These are phyloP conservation scores for Aspergillus amoenus DNA, from an alignment of 2,329 filamentous ascomycete genomes.

Conservation along the genomic window DNA sequence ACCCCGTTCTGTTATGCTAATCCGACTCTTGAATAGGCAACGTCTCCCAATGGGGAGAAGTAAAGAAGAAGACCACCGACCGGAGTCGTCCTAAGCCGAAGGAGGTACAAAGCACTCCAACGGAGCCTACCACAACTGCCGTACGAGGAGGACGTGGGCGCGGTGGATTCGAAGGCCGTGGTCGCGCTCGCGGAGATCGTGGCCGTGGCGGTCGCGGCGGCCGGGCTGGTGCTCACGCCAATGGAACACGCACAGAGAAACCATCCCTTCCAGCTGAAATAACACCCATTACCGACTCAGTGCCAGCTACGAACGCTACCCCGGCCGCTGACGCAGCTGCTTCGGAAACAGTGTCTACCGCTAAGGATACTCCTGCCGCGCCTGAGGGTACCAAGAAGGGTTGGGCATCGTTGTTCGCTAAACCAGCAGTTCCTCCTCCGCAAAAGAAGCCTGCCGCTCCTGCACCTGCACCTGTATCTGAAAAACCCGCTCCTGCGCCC, in stretches of 20 bases:
- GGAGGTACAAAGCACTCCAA: conserved; percentile 37
- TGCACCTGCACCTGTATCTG: conserved; percentile 25
- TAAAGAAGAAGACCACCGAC: conserved; percentile 53
- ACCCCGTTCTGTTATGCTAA: conserved; percentile 5
- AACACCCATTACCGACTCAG: conserved; percentile 25
- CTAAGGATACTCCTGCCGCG: conserved; percentile 25
- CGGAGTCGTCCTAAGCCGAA: conserved; percentile 47
- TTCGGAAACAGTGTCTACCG: conserved; percentile 18
- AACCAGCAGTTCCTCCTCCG: conserved; percentile 55
- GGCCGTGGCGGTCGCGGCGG: conserved; percentile 49
- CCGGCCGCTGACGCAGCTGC: conserved; percentile 19
- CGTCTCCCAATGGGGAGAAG: conserved; percentile 54
- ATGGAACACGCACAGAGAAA: conserved; percentile 43
- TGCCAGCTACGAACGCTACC: conserved; percentile 25
- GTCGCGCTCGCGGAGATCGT: conserved; percentile 49
- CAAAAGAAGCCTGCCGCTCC: conserved; percentile 50
- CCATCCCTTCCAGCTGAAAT: conserved; percentile 17
- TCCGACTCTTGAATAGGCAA: conserved; percentile 37
- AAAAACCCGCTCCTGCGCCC: conserved; percentile 20
- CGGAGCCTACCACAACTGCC: conserved; percentile 35
- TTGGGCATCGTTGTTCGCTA: conserved; percentile 76
- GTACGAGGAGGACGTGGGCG: conserved; percentile 46
- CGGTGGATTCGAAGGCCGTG: conserved; percentile 47
- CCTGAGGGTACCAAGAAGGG: conserved; percentile 45
- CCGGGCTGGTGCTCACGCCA: conserved; percentile 42